These are phyloP conservation scores for Catenaria anguillulae DNA, from an alignment of 371 early-diverging fungal species.

Conservation along the genomic window DNA sequence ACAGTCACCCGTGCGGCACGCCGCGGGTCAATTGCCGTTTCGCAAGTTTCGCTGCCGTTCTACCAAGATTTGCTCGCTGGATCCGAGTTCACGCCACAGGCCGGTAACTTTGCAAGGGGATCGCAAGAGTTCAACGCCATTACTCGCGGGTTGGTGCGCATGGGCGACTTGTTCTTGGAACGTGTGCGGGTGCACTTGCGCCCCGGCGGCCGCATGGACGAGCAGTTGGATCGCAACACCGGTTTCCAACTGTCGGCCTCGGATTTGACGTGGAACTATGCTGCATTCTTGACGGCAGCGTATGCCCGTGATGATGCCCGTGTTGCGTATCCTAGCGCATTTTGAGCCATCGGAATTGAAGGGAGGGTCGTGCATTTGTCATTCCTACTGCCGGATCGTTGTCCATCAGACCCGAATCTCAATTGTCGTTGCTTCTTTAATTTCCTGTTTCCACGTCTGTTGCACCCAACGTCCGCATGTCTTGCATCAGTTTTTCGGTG, in stretches of 20 bases:
- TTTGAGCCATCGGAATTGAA: no score
- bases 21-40: slow-evolving; percentile 21
- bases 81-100: not conserved
- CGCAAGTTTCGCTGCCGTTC: slow-evolving; percentile 25
- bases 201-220: slow-evolving; percentile 36
- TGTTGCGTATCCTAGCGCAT: no score
- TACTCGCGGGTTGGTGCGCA: slow-evolving; percentile 19
- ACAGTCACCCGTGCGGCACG: slow-evolving; percentile 7
- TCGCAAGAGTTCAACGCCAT: slow-evolving; percentile 13
- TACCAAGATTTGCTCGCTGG: slow-evolving; percentile 9
- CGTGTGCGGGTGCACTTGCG: slow-evolving; percentile 35
- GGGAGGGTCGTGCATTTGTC: no score
- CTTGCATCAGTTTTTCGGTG: no score
- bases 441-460: no score
- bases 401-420: no score
- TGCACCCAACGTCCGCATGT: no score
- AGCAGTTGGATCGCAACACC: slow-evolving; percentile 41
- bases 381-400: no score
- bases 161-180: slow-evolving; percentile 39
- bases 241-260: slow-evolving; percentile 48
- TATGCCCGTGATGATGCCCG: not conserved
- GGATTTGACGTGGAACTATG: slow-evolving; percentile 64
- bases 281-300: slow-evolving; percentile 35
- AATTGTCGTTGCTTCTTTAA: no score
- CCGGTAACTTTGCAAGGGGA: slow-evolving; percentile 6